Base-by-base conservation (phyloP, 257 asterid species). In the Solanum verrucosum region DNA sequence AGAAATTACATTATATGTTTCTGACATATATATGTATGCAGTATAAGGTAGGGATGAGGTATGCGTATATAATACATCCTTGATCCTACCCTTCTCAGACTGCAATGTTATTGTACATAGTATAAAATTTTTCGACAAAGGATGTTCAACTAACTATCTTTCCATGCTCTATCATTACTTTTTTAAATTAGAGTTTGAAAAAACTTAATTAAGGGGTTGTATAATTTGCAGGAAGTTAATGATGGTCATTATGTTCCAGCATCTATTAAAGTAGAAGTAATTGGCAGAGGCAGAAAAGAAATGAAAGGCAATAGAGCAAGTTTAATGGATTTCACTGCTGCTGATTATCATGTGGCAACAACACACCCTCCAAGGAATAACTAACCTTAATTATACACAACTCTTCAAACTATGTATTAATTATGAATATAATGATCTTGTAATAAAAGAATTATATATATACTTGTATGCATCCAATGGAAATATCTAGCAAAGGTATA, bases 311-410 rank as follows among this genome's bases (percentile, higher is more conserved):
- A 34, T 63, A 72, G 63, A 63, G 82, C 67, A 21, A 46, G 42
- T 85, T 85, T 42, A 40, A 25, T 29, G 29, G 67, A 25, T 10
- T 73, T 85, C 65, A 85, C 21, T 85, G 88, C 20, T 68, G 88
- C 88, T 40, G 88, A 67, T 68, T 85, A 85, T 68, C 40, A 37
- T 27, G 46, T 15, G 67, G 23, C 83, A 68, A 27, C 13, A 68
- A 85, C 77, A 25, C 88, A 85, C 14, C 88, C 88, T 44, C 88
- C 88, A 65, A 68, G 18, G 29, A 85, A 85, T 38, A 85, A 85
- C 16, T 85, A 79, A 84, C 12, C 33, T 70, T 31, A 27, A 13
- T 52, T 83, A 31, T 31, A 84, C n/a, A 65, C 60, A 84, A 60
- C 40, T 60, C 23, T 60, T 84, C 10, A 68, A 27, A 12, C 74